Conservation (phyloP, 306 rosid species). For the Spatholobus suberectus region DNA sequence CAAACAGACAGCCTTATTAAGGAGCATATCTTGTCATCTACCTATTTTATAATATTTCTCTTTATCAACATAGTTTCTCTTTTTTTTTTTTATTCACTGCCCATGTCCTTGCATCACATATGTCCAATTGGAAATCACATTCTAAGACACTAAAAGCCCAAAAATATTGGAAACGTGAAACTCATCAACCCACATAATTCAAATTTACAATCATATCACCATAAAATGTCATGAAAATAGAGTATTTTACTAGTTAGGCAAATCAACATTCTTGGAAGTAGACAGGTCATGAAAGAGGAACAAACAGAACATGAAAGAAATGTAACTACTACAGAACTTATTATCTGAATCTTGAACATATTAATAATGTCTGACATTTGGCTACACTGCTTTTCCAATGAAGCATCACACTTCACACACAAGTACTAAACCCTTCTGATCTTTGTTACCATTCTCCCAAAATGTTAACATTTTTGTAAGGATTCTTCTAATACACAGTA, state of each 20-base stretch:
- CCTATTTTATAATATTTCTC: conserved; percentile 14
- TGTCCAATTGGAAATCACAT: background rate
- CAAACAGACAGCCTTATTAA: no score
- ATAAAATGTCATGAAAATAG: background rate
- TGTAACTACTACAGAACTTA: background rate
- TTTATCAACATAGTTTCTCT: no score
- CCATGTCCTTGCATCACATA: background rate
- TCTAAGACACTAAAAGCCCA: background rate
- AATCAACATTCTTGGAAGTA: background rate
- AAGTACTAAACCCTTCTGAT: no score
- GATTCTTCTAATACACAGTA: no score
- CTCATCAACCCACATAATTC: background rate
- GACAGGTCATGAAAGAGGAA: background rate
- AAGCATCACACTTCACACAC: background rate
- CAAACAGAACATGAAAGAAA: background rate
- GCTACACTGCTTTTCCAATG: background rate
- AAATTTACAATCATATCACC: background rate
- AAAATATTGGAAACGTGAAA: background rate
- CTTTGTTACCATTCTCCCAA: no score
- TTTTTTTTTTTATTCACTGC: background rate
- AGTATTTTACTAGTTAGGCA: background rate
- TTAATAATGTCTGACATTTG: background rate
- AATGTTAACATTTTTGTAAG: no score
- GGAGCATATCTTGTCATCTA: no score
- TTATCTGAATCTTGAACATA: background rate